Base-by-base conservation (phyloP, 1,284 basidiomycete genomes). In the Rhizoctonia solani region DNA sequence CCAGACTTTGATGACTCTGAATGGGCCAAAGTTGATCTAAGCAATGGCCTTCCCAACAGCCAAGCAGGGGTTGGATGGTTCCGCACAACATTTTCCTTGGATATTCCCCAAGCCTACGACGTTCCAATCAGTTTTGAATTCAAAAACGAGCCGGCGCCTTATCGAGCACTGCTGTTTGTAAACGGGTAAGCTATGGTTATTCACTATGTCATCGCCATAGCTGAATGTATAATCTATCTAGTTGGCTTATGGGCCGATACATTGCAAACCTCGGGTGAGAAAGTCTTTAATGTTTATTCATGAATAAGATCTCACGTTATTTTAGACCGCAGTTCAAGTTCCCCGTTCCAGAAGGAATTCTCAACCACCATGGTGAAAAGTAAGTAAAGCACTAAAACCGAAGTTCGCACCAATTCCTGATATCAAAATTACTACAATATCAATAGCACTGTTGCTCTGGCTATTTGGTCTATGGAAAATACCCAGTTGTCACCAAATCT, bases 191-290 rank as follows among this genome's bases (percentile, higher is more conserved):
- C 34, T 6, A 25, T 23, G 25, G n/a, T 25, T 39, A 23, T 19
- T 25, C 23, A 16, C 5, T 8, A 21, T 19, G 21, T 27, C 16
- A 11, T 4, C 2, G 23, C n/a, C 19, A 50, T 41, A 29, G 23
- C 21, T 39, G 19, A 52, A 16, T 29, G 4, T 41, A n/a, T 23
- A 6, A n/a, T n/a, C n/a, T n/a, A n/a, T n/a, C n/a, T n/a, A 63
- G 59, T 3, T 92, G 90, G 90, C 86, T 87, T 81, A 90, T 89
- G 83, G 90, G 90, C 5, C 91, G 90, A 75, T 77, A 87, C 23
- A 82, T 89, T 21, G 86, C 77, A 21, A 89, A 90, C 73, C 81
- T 89, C 1, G 88, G 89, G 89, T 85, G 71, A 53, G 81, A 71
- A 2, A 25, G 25, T 9, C 47, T n/a, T 14, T 37, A 16, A 1